phyloP scores from a whole-genome alignment of 208 protist species.

The Lotmaria passim region DNA sequence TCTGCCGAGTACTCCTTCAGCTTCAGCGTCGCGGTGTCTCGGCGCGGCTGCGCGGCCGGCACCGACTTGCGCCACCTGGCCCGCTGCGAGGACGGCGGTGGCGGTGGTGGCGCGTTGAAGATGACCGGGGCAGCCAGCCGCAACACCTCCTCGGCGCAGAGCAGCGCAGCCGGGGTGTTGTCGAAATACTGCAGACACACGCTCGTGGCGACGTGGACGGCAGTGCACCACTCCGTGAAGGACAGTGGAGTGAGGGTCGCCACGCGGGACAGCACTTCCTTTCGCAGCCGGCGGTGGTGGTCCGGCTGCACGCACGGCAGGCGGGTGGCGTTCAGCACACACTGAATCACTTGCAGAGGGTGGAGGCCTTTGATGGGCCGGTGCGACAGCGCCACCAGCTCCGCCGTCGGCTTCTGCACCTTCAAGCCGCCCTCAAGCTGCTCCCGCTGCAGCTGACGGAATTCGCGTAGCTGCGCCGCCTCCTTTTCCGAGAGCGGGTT shows the following conservation, averaged over 20 bases:
- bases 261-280: conserved; percentile 60
- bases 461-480: conserved; percentile 54
- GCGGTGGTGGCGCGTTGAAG: conserved; percentile 32
- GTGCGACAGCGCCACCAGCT: conserved; percentile 48
- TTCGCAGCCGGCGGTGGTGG: conserved; percentile 70
- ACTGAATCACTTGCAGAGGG: conserved; percentile 73
- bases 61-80: conserved; percentile 23
- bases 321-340: conserved; percentile 60
- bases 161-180: conserved; percentile 41
- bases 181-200: conserved; percentile 39
- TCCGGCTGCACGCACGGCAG: conserved; percentile 49
- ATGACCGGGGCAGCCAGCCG: conserved; percentile 54
- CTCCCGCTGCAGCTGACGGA: conserved; percentile 45
- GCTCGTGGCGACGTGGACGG: conserved; percentile 34
- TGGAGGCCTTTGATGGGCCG: conserved; percentile 63
- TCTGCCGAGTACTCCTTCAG: conserved; percentile 45
- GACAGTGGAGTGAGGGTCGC: conserved; percentile 51
- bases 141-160: conserved; percentile 71
- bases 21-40: conserved; percentile 34
- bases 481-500: conserved; percentile 80
- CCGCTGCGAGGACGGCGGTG: conserved; percentile 1
- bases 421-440: conserved; percentile 69
- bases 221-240: conserved; percentile 59
- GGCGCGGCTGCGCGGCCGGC: conserved; percentile 35
- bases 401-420: conserved; percentile 49